Evolutionary conservation across 768 basidiomycete genomes (phyloP).

Genomic region (Coprinopsis sp.): DNA sequence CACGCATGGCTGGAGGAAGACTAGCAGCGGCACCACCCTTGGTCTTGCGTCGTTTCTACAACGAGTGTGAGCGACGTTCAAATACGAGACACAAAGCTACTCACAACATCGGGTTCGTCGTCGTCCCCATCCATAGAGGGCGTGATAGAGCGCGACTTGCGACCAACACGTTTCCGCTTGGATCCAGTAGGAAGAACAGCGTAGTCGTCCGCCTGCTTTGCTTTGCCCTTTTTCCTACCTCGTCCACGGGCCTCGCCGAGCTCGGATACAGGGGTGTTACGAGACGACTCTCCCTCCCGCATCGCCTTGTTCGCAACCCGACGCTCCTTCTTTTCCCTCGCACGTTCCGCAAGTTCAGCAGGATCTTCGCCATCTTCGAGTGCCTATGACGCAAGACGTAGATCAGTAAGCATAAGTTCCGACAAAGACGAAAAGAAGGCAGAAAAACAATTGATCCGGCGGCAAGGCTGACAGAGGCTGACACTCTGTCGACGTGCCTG

Average conservation of each 20-base stretch:
- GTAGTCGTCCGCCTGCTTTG: constrained; percentile 49
- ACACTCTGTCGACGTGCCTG: no score
- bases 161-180: constrained; percentile 68
- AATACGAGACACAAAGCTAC: constrained; percentile 19
- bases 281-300: constrained; percentile 57
- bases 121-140: constrained; percentile 79
- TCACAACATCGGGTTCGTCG: constrained; percentile 63
- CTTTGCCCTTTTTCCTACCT: constrained; percentile 67
- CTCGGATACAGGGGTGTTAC: constrained; percentile 63
- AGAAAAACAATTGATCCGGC: neutral
- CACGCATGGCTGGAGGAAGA: constrained; percentile 51
- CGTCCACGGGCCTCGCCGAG: constrained; percentile 47
- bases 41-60: constrained; percentile 85
- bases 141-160: constrained; percentile 72
- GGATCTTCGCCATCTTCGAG: constrained; percentile 80
- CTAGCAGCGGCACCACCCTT: constrained; percentile 33
- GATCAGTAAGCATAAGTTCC: neutral
- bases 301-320: constrained; percentile 55
- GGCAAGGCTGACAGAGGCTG: neutral
- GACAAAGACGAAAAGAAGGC: no score
- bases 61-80: constrained; percentile 1
- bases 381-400: constrained; percentile 37
- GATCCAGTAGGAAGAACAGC: constrained; percentile 44
- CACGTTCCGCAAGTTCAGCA: constrained; percentile 64
- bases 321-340: constrained; percentile 61